These are phyloP conservation scores for Pleurotus giganteus DNA, from an alignment of 768 basidiomycete genomes.

Conservation along the genomic window DNA sequence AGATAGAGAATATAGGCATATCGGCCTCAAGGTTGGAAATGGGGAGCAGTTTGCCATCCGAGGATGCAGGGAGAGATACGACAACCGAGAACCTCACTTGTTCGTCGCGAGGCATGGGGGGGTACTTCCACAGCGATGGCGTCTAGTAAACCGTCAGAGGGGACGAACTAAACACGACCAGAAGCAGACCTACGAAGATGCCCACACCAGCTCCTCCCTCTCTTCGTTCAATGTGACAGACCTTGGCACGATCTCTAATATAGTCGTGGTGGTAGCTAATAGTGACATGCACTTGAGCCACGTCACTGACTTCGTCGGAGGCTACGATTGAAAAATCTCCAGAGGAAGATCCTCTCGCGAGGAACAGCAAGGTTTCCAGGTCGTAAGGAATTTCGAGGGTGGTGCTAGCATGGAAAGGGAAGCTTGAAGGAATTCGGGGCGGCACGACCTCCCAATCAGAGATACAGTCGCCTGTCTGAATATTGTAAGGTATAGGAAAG, in stretches of 20 bases:
- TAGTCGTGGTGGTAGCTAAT: constrained; percentile 18
- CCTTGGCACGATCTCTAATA: constrained; percentile 24
- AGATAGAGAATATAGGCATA: constrained; percentile 39
- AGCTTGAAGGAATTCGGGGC: constrained; percentile 7
- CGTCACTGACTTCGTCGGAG: constrained; percentile 19
- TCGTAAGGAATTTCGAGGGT: constrained; percentile 21
- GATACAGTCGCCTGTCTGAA: constrained; percentile 3
- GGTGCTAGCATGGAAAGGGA: constrained; percentile 13
- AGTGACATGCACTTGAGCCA: constrained; percentile 23
- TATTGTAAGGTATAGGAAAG: constrained; percentile 10
- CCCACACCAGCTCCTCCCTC: constrained; percentile 30
- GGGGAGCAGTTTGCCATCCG: constrained; percentile 17
- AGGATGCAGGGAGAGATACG: constrained; percentile 33
- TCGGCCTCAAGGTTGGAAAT: constrained; percentile 45
- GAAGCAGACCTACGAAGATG: constrained; percentile 29
- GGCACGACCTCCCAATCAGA: constrained; percentile 7
- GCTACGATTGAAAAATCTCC: constrained; percentile 26
- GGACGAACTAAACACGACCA: background rate
- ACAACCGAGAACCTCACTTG: constrained; percentile 32
- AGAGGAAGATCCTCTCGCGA: constrained; percentile 24
- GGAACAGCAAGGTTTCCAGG: constrained; percentile 24
- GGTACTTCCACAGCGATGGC: constrained; percentile 12
- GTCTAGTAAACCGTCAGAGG: constrained; percentile 25
- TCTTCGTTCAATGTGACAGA: constrained; percentile 26
- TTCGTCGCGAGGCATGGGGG: constrained; percentile 6